Evolutionary conservation across 805 yeast genomes (phyloP), one percentile per base, ranked within the genome.

Genomic region (Nakazawaea populi): DNA sequence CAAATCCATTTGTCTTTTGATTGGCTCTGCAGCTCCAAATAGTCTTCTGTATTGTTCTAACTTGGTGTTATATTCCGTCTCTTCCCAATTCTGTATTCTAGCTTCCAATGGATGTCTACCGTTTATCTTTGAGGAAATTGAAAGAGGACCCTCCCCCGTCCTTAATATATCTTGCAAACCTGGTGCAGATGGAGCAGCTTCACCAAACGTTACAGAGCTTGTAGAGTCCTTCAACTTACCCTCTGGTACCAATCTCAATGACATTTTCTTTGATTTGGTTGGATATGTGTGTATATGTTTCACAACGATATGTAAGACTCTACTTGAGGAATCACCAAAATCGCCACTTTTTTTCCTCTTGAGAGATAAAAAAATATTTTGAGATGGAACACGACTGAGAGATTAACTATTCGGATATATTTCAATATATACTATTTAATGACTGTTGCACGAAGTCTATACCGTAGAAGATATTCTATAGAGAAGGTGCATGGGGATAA

Each of bases 1-100:
- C 62, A 88, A 71, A 60, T 94, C 99, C 97, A 94, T 90, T 34
- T 84, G 82, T 62, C 97, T 78, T 63, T 85, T 85, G 66, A 92
- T 86, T 7, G 99, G 97, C 61, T 88, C 98, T 9, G 94, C 97
- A 45, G 92, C 82, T 12, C 99, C 99, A 66, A 87, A 90, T 14
- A 87, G 70, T 57, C 95, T 79, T 64, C 96, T 80, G 67, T 87
- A 84, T 53, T 81, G 81, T 64, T 90, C 94, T 72, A 91, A 60
- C 60, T 82, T 82, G 56, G 84, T 72, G 32, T 81, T 81, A 35
- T 77, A 77, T 61, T 89, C 90, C 10, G 85, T 85, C 42, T 74
- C 71, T 28, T 90, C 95, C 97, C 97, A 94, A 60, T 82, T 77
- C 51, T 71, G 67, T 38, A 94, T 67, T 58, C 96, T 80, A 4